Evolutionary conservation across 2,329 filamentous ascomycete genomes (phyloP).

Genomic region (Botrytis pseudocinerea): DNA sequence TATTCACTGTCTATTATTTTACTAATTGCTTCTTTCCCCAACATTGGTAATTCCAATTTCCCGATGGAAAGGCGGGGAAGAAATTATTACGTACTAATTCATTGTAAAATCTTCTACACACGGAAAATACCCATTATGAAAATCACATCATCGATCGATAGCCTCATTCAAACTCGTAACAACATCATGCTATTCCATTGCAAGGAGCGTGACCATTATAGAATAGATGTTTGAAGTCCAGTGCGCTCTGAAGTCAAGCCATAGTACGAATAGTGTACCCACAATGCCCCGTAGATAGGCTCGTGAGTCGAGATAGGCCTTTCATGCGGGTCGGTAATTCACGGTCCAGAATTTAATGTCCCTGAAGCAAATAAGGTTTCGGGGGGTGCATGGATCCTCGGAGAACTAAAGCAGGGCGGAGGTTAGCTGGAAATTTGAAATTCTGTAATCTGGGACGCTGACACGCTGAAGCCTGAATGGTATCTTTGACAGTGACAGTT

Average conservation of each 20-base stretch:
- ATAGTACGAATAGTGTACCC: background rate
- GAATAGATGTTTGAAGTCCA: background rate
- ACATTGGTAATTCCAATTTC: background rate
- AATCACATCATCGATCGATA: background rate
- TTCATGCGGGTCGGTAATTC: background rate
- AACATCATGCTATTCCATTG: background rate
- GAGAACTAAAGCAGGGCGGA: background rate
- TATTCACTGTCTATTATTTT: background rate
- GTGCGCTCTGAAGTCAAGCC: background rate
- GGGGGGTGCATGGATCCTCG: background rate
- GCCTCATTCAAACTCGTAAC: conserved; percentile 2
- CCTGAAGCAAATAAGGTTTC: background rate
- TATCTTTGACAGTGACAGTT: background rate
- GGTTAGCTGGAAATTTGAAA: background rate
- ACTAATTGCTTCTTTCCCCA: background rate
- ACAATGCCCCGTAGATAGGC: background rate
- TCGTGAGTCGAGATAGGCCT: background rate
- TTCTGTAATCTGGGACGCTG: background rate
- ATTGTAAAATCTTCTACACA: background rate
- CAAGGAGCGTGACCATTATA: background rate
- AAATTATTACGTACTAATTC: background rate
- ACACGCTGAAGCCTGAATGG: background rate
- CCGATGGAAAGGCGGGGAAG: background rate
- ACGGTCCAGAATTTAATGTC: background rate
- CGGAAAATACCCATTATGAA: background rate